Evolutionary conservation across 768 basidiomycete genomes (phyloP).

Genomic region (Amyloporia xantha): DNA sequence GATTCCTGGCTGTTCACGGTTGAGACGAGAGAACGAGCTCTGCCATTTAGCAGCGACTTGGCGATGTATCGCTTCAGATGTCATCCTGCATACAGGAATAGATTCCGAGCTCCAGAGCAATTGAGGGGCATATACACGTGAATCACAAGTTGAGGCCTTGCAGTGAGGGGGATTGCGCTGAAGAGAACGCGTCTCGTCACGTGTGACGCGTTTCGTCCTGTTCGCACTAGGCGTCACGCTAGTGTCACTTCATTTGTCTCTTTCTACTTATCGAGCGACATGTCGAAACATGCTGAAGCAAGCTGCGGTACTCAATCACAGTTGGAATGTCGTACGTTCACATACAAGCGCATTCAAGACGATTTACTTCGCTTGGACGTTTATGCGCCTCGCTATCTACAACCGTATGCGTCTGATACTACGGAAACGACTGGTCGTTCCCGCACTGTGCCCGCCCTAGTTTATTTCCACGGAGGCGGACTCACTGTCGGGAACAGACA

Average conservation of each 20-base stretch:
- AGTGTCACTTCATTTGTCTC: too few relatives aligned
- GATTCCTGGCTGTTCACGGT: constrained; percentile 24
- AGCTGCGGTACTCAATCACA: too few relatives aligned
- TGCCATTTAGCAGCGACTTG: constrained; percentile 24
- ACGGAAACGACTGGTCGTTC: background rate
- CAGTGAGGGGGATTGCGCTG: background rate
- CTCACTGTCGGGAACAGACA: constrained; percentile 50
- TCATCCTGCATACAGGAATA: constrained; percentile 8
- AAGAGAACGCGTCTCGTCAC: background rate
- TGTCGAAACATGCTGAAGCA: too few relatives aligned
- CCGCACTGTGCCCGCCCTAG: constrained; percentile 23
- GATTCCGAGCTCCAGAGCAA: background rate
- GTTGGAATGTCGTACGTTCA: too few relatives aligned
- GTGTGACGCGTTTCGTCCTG: constrained; percentile 1
- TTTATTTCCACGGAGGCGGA: constrained; percentile 49
- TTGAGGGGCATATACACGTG: background rate
- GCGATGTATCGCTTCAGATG: constrained; percentile 14
- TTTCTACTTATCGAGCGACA: too few relatives aligned
- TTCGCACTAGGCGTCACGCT: too few relatives aligned
- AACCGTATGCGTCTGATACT: constrained; percentile 29
- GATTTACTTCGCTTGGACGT: constrained; percentile 27
- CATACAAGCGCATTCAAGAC: constrained; percentile 29
- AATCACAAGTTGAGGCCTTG: background rate
- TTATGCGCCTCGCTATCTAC: constrained; percentile 14
- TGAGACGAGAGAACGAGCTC: constrained; percentile 22